phyloP scores from a whole-genome alignment of 2,329 filamentous ascomycete genomes.

The Aspergillus hortae region DNA sequence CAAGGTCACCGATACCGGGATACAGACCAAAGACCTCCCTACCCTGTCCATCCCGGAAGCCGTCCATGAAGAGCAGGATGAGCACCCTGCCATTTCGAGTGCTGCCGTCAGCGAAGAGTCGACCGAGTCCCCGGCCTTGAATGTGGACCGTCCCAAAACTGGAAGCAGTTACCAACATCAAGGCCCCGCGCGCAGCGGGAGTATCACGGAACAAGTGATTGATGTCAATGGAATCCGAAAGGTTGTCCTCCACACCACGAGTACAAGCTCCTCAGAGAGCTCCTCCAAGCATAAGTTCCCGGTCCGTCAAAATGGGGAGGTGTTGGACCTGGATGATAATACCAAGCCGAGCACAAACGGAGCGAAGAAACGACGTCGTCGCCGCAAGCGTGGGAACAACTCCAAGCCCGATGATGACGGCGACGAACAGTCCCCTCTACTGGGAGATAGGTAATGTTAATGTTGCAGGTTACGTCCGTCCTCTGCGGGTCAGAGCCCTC shows the following conservation, averaged over 20 bases:
- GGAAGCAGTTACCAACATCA: slow-evolving; percentile 35
- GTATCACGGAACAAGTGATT: slow-evolving; percentile 74
- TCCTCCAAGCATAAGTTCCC: slow-evolving; percentile 8
- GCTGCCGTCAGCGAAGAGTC: slow-evolving; percentile 21
- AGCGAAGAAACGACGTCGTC: slow-evolving; percentile 25
- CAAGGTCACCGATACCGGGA: slow-evolving; percentile 19
- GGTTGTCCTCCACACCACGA: slow-evolving; percentile 68
- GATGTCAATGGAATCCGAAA: slow-evolving; percentile 72
- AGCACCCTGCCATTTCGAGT: slow-evolving; percentile 20
- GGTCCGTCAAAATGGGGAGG: slow-evolving; percentile 11
- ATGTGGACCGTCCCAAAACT: slow-evolving; percentile 19
- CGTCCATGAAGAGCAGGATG: slow-evolving; percentile 30
- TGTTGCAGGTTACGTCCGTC: neutral
- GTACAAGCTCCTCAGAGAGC: slow-evolving; percentile 48
- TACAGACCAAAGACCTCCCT: slow-evolving; percentile 22
- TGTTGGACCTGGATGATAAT: slow-evolving; percentile 11
- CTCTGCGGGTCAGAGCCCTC: slow-evolving; percentile 19
- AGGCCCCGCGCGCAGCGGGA: slow-evolving; percentile 64
- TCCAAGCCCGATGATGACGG: slow-evolving; percentile 7
- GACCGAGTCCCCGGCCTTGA: slow-evolving; percentile 17
- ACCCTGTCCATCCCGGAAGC: slow-evolving; percentile 29
- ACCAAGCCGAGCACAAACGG: slow-evolving; percentile 5
- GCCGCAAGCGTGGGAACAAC: slow-evolving; percentile 15
- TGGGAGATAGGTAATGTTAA: slow-evolving; percentile 8
- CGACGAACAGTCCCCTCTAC: slow-evolving; percentile 13